These are phyloP conservation scores for Purshia tridentata DNA, from an alignment of 306 rosid species.

Conservation along the genomic window DNA sequence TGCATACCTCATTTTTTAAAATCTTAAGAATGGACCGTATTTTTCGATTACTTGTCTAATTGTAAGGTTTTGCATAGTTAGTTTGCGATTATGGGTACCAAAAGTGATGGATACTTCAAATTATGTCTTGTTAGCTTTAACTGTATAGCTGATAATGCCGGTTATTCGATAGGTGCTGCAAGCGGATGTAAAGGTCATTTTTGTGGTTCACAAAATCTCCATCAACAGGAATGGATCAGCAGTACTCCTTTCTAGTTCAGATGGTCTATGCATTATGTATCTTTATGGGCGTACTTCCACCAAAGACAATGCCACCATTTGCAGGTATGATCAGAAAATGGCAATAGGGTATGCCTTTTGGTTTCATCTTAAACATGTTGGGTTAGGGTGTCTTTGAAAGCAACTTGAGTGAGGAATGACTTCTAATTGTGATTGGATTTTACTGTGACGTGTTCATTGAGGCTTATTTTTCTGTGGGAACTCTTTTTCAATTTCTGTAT, in stretches of 20 bases:
- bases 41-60: not conserved
- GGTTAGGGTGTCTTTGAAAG: not conserved
- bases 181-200: slow-evolving; percentile 53
- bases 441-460: not conserved
- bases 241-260: slow-evolving; percentile 60
- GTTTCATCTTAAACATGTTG: slow-evolving; percentile 13
- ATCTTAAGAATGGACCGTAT: not conserved
- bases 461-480: not conserved
- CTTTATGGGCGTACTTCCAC: slow-evolving; percentile 68
- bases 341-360: not conserved
- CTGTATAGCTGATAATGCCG: slow-evolving; percentile 6
- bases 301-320: slow-evolving; percentile 50
- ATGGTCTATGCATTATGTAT: slow-evolving; percentile 64
- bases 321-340: slow-evolving; percentile 53
- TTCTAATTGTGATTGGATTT: not conserved
- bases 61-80: not conserved
- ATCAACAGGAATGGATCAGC: slow-evolving; percentile 79
- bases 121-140: not conserved
- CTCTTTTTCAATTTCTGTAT: not conserved
- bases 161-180: slow-evolving; percentile 59
- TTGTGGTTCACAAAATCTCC: slow-evolving; percentile 61
- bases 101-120: not conserved
- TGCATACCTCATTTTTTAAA: not conserved
- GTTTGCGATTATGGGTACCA: not conserved
- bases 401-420: not conserved